Base-by-base conservation (phyloP, 2,329 filamentous ascomycete genomes). In the Amauroascus niger region DNA sequence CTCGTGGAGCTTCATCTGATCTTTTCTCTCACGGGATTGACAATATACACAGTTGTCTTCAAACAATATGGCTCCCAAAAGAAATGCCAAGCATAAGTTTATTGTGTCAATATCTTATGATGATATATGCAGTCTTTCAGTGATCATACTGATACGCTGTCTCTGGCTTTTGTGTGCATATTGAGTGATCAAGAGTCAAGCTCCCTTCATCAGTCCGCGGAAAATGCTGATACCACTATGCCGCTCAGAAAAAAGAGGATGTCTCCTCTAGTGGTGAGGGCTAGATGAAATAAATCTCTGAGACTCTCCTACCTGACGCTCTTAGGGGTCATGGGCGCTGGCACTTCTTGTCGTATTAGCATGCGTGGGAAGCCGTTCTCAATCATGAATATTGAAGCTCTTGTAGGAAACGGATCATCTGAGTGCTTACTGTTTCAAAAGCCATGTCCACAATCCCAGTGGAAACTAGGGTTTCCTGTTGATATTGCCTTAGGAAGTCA, bases 281-380 rank as follows among this genome's bases (percentile, higher is more conserved):
- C n/a, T n/a, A n/a, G n/a, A n/a, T n/a, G n/a, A n/a, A n/a, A n/a
- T n/a, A n/a, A n/a, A n/a, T n/a, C n/a, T n/a, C n/a, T n/a, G n/a
- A n/a, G n/a, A n/a, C n/a, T n/a, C n/a, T n/a, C n/a, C n/a, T n/a
- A n/a, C n/a, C n/a, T n/a, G n/a, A 14, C 45, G 11, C 6, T 48
- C 18, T 7, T 24, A 11, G 8, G 37, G 32, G 14, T 20, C 6
- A 13, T 60, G 1, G 49, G 43, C 6, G 1, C 64, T 74, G 55
- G 59, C 60, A 1, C 28, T 63, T 1, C 63, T 71, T n/a, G 73
- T 77, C 0, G 16, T 79, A 0, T 68, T 87, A 43, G 82, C 83
- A 0, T 86, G 84, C 53, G 62, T 83, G 86, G 89, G 67, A 89
- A 88, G 64, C 66, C 87, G 7, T 75, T 74, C 13, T 75, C 81